Evolutionary conservation across 345 rosid genomes (phyloP).

Genomic region (Eucalyptus sp.): DNA sequence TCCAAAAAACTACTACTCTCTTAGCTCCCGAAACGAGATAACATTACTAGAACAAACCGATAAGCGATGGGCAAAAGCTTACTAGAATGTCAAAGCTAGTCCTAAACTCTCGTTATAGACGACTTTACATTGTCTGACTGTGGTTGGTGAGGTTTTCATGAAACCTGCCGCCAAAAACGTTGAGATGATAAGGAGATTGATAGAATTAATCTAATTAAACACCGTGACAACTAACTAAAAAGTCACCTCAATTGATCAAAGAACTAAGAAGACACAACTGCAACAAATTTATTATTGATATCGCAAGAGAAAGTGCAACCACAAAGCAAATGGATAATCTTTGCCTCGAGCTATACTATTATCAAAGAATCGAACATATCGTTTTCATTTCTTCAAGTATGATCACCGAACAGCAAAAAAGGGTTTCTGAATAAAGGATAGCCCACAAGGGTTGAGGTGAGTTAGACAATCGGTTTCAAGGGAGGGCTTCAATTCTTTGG

Average conservation of each 20-base stretch:
- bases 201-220: not conserved
- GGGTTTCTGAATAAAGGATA: not conserved
- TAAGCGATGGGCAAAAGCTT: too few relatives aligned
- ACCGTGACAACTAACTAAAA: not conserved
- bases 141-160: too few relatives aligned
- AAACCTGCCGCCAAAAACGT: too few relatives aligned
- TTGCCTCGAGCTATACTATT: not conserved
- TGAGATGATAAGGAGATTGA: not conserved
- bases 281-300: not conserved
- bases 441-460: not conserved
- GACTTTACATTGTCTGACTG: too few relatives aligned
- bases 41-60: too few relatives aligned
- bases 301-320: not conserved
- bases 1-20: too few relatives aligned
- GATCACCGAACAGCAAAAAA: not conserved
- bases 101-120: too few relatives aligned
- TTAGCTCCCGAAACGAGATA: too few relatives aligned
- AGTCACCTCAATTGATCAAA: not conserved
- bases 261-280: too few relatives aligned
- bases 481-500: not conserved
- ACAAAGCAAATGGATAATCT: not conserved
- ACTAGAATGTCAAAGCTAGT: too few relatives aligned
- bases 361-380: not conserved
- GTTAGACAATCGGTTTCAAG: not conserved
- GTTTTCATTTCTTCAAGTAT: not conserved